Evolutionary conservation across 2,329 filamentous ascomycete genomes (phyloP).

Genomic region (Monosporascus cannonballus): DNA sequence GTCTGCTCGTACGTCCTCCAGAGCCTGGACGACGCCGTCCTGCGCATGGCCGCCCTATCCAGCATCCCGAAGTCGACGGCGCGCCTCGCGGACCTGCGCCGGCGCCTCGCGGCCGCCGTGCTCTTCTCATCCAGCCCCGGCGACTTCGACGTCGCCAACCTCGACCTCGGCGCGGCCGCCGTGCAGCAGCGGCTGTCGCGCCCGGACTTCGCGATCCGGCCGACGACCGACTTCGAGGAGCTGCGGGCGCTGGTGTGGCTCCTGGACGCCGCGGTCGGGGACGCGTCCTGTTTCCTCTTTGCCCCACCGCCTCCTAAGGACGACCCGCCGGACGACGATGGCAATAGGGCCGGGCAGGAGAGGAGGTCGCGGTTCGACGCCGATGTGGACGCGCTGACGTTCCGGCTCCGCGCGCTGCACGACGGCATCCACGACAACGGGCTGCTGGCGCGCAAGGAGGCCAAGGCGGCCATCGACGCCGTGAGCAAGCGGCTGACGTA

Average conservation of each 20-base stretch:
- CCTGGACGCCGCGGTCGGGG: conserved; percentile 70
- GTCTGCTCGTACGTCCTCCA: conserved; percentile 41
- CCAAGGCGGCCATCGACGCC: conserved; percentile 69
- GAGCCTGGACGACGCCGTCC: conserved; percentile 39
- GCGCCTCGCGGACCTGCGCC: conserved; percentile 53
- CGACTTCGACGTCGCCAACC: conserved; percentile 31
- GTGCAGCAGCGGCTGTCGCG: conserved; percentile 40
- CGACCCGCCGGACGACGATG: conserved; percentile 22
- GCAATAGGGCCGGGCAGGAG: conserved; percentile 25
- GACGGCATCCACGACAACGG: conserved; percentile 67
- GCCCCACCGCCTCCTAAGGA: conserved; percentile 16
- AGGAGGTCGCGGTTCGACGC: conserved; percentile 53
- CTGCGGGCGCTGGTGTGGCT: conserved; percentile 61
- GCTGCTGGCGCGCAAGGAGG: conserved; percentile 66
- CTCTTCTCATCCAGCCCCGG: conserved; percentile 45
- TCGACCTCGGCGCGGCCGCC: conserved; percentile 22
- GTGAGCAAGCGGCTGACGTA: conserved; percentile 68
- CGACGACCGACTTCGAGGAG: conserved; percentile 60
- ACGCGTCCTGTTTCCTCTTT: conserved; percentile 37
- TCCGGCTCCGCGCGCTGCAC: conserved; percentile 50
- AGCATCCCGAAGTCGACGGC: conserved; percentile 49
- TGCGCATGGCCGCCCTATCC: conserved; percentile 53
- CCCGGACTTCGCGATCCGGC: conserved; percentile 45
- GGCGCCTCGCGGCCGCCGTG: conserved; percentile 59
- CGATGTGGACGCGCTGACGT: conserved; percentile 61